phyloP scores from a whole-genome alignment of 306 rosid genomes.

The Acacia confusa region DNA sequence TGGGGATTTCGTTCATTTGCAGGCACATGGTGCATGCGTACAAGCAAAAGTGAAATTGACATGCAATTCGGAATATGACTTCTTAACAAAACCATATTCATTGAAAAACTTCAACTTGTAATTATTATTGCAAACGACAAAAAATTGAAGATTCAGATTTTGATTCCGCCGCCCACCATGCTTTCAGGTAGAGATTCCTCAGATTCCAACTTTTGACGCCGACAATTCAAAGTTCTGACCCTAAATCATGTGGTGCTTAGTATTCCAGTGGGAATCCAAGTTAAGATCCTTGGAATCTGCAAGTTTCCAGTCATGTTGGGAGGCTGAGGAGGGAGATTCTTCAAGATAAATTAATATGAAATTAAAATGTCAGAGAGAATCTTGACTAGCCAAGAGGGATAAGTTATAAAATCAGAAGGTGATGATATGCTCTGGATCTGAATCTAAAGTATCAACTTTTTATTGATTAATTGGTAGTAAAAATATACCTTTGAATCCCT shows the following conservation, averaged over 20 bases:
- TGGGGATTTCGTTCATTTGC: background rate
- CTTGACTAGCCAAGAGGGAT: background rate
- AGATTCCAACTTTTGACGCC: background rate
- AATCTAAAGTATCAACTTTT: background rate
- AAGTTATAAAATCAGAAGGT: background rate
- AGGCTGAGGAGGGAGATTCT: background rate
- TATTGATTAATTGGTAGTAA: background rate
- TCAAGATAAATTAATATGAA: background rate
- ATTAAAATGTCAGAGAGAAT: background rate
- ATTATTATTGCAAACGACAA: background rate
- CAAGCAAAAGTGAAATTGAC: background rate
- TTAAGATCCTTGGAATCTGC: background rate
- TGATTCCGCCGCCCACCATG: background rate
- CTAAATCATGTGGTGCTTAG: background rate
- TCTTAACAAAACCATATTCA: background rate
- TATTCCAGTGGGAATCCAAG: background rate
- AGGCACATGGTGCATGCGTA: background rate
- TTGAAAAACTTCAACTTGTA: background rate
- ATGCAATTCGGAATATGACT: background rate
- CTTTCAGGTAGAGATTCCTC: background rate
- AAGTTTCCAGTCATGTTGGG: background rate
- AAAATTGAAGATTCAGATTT: background rate
- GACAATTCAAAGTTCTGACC: background rate
- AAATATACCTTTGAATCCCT: too few relatives aligned
- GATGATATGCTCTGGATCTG: background rate